Evolutionary conservation across 2,329 filamentous ascomycete genomes (phyloP), one percentile per base, ranked within the genome.

Genomic region (Hypomyces rosellus): DNA sequence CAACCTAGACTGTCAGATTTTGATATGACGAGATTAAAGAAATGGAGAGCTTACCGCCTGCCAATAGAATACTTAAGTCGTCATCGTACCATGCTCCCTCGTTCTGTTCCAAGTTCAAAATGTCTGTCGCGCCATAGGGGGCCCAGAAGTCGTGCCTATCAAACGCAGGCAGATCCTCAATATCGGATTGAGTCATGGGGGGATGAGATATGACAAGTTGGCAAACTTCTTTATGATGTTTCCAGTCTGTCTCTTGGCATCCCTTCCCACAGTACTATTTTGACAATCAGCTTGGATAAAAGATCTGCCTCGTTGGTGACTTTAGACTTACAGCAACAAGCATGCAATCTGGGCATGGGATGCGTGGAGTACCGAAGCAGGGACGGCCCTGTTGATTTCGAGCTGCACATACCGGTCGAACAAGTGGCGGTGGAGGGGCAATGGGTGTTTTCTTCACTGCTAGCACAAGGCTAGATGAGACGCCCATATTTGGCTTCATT

Each of bases 41-140:
- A 6, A 3, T 20, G 25, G 25, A 6, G 25, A 30, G 6, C 25
- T 30, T 30, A 30, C 25, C 25, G 8, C 25, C 25, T 30, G 25
- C 4, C 2, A 30, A 11, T 11, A 30, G 53, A 14, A 64, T 37
- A 4, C 52, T 20, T 8, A 65, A 50, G 3, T n/a, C 2, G 2
- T 55, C 57, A 5, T 57, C 49, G 30, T 55, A 64, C 0, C 53
- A 44, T 16, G n/a, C 25, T 2, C 63, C 63, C 37, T 65, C 63
- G 16, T 62, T 60, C 36, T 57, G 57, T 11, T 54, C 53, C 2
- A 65, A 34, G n/a, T 60, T 58, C 20, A 65, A 34, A 2, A 64
- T 39, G 47, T 65, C 63, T 0, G 55, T 56, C 6, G 63, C 60
- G 2, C 58, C 48, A 13, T 59, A 56, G 3, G 42, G 48, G 30